These are phyloP conservation scores for Ogataea polymorpha DNA, from an alignment of 805 yeast genomes.

Conservation along the genomic window DNA sequence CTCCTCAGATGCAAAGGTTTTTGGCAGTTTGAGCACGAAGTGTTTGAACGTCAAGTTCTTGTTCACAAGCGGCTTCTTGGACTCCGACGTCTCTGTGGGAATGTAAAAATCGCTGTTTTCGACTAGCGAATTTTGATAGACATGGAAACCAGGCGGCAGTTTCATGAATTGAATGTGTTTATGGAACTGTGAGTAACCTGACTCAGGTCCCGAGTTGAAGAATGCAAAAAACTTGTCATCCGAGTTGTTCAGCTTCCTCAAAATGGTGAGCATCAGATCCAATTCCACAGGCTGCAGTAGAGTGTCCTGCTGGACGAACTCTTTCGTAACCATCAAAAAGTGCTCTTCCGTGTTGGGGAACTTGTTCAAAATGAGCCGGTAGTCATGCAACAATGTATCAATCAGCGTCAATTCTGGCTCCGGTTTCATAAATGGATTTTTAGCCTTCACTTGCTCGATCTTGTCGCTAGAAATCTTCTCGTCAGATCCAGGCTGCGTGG, in stretches of 20 bases:
- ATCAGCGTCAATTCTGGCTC: conserved; percentile 71
- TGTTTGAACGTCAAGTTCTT: conserved; percentile 75
- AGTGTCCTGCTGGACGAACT: conserved; percentile 66
- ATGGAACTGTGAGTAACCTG: conserved; percentile 95
- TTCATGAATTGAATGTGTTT: conserved; percentile 86
- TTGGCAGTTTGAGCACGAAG: conserved; percentile 64
- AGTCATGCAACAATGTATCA: conserved; percentile 47
- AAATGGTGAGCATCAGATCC: conserved; percentile 50
- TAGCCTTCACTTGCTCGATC: conserved; percentile 31
- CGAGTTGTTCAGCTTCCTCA: conserved; percentile 46
- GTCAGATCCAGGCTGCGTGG: conserved; percentile 30
- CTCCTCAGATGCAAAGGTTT: conserved; percentile 22
- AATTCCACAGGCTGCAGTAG: conserved; percentile 75
- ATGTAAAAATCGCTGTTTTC: conserved; percentile 46
- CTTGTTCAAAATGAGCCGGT: conserved; percentile 75
- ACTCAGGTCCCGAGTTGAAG: conserved; percentile 80
- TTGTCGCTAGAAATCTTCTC: conserved; percentile 37
- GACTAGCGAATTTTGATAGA: conserved; percentile 54
- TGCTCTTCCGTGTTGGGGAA: conserved; percentile 83
- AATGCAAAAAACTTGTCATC: conserved; percentile 67
- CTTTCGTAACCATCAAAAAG: conserved; percentile 72
- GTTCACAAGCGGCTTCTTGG: conserved; percentile 58
- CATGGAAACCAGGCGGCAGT: conserved; percentile 55
- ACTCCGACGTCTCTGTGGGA: conserved; percentile 41
- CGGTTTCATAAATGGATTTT: conserved; percentile 77